A percentile compares a stretch with the other conserved stretches of the same genome.
These are phyloP conservation scores for Fusarium nelsonii DNA, from an alignment of 2,329 filamentous ascomycete species.

Conservation along the genomic window DNA sequence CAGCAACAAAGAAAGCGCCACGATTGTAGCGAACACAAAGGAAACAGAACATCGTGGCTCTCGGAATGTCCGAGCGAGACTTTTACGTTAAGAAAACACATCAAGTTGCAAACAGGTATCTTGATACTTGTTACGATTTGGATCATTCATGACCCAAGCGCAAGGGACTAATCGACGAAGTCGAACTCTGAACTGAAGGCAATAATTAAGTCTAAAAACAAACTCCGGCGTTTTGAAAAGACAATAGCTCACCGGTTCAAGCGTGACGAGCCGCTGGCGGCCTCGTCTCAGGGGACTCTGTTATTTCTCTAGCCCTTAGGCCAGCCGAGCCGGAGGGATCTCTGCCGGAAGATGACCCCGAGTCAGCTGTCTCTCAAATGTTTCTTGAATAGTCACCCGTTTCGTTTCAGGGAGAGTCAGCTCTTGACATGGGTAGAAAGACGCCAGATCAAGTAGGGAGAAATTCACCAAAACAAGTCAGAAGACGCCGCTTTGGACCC, in stretches of 20 bases:
- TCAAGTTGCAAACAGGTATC: neutral
- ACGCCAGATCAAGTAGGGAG: conserved; percentile 27
- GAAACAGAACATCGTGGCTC: neutral
- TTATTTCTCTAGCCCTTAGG: conserved; percentile 5
- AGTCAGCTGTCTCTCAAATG: conserved; percentile 25
- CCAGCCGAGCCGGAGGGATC: conserved; percentile 13
- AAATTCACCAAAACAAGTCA: conserved; percentile 9
- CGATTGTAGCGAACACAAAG: neutral
- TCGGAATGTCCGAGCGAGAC: neutral
- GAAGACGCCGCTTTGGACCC: conserved; percentile 8
- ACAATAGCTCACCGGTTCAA: conserved; percentile 14
- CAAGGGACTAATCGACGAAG: neutral
- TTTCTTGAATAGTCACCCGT: conserved; percentile 33
- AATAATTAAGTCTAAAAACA: neutral
- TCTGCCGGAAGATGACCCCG: conserved; percentile 15
- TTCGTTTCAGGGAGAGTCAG: conserved; percentile 45
- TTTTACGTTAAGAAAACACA: neutral
- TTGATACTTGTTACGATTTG: neutral
- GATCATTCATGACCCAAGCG: neutral
- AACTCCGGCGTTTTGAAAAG: conserved; percentile 5
- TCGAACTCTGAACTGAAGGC: neutral
- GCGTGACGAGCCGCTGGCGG: conserved; percentile 34
- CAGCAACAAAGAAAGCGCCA: conserved; percentile 15
- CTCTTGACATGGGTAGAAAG: conserved; percentile 19
- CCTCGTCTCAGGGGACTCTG: conserved; percentile 41